These are phyloP conservation scores for Tricholoma matsutake DNA, from an alignment of 768 basidiomycete genomes.

Conservation along the genomic window DNA sequence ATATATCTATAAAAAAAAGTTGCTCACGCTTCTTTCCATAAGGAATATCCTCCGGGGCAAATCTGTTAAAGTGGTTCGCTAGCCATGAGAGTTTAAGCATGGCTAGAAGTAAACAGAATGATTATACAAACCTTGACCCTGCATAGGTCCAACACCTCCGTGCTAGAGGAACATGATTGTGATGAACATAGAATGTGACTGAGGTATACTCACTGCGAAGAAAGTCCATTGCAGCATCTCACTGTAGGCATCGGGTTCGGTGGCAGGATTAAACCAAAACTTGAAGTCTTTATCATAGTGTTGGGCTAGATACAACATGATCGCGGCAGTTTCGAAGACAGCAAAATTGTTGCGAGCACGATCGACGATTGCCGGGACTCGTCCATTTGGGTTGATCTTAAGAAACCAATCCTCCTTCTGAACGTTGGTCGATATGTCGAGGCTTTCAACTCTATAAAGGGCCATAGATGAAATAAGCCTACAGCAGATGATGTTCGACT, in stretches of 20 bases:
- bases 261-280: conserved; percentile 60
- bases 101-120: not conserved
- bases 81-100: not conserved
- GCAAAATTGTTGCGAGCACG: conserved; percentile 55
- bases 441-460: not conserved
- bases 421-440: not conserved
- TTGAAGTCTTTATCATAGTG: conserved; percentile 75
- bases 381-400: conserved; percentile 67
- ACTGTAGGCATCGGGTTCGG: conserved; percentile 57
- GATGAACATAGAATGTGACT: not conserved
- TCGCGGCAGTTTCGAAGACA: conserved; percentile 80
- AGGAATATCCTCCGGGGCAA: conserved; percentile 64
- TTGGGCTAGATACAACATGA: conserved; percentile 75
- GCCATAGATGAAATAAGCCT: not conserved
- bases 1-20: no score
- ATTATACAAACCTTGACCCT: conserved; percentile 53
- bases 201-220: conserved; percentile 51
- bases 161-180: conserved; percentile 41
- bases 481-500: not conserved
- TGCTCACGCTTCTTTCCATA: conserved; percentile 61
- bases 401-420: conserved; percentile 60
- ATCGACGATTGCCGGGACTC: conserved; percentile 70
- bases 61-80: conserved; percentile 66
- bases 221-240: conserved; percentile 86
- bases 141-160: conserved; percentile 84